Evolutionary conservation across 345 rosid genomes (phyloP), one percentile per base, ranked within the genome.

Genomic region (Salix purpurea): DNA sequence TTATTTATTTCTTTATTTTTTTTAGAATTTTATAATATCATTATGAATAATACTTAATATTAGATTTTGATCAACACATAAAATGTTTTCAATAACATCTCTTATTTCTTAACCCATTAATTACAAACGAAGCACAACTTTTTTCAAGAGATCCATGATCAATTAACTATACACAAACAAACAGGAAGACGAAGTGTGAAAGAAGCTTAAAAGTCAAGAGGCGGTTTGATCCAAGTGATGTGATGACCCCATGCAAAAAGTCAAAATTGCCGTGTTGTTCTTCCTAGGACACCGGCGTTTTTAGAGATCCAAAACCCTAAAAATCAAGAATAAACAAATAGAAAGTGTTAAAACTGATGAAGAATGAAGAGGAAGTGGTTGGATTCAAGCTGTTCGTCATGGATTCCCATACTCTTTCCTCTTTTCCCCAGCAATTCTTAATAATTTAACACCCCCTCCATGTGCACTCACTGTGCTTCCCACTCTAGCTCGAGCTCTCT

Each of bases 321-420:
- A 40, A 16, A 23, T 4, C 12, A 37, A 36, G 4, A 7, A 40
- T 4, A 67, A 30, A 52, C 10, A 18, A 16, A 52, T 52, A 52
- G 58, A 52, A 52, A 52, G 58, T 52, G 58, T 18, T 18, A 28
- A 26, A 28, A 26, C 18, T 3, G 39, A 18, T 24, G 66, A 15
- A 15, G 44, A 52, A 4, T 24, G 26, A 16, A 42, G 70, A 56
- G 70, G 37, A 52, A 50, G 72, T 66, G 76, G 66, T 74, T 77
- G 74, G 81, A 74, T 70, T 81, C 78, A 74, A 70, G 84, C 81
- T 73, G 81, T 61, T 58, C 36, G 71, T 75, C 73, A 72, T 74
- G 70, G 77, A 56, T 69, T 69, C 74, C 70, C 70, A 77, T 37
- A 3, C 76, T 52, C 54, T 52, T 16, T 9, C 26, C 2, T 65